Percentiles rank a stretch among this genome's conserved stretches.
phyloP scores from a whole-genome alignment of 2,329 filamentous ascomycete species.

The Capronia epimyces region DNA sequence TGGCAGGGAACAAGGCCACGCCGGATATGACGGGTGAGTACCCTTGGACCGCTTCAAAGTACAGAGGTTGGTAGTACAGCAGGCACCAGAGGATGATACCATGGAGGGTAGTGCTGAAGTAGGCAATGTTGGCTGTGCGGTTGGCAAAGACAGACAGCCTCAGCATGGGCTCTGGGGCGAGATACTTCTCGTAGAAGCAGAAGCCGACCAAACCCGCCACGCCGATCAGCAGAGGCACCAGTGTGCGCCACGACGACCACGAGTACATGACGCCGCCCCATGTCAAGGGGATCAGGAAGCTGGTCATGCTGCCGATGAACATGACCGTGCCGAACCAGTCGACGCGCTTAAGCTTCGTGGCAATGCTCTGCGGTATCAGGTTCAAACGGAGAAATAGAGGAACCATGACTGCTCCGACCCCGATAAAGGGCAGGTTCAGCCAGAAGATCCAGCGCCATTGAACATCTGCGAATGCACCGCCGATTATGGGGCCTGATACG shows the following conservation, averaged over 20 bases:
- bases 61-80: constrained; percentile 51
- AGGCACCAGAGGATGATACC: constrained; percentile 47
- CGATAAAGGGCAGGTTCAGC: constrained; percentile 57
- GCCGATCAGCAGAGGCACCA: constrained; percentile 58
- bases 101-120: constrained; percentile 52
- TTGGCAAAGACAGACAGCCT: constrained; percentile 43
- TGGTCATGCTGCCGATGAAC: constrained; percentile 55
- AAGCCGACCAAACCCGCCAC: constrained; percentile 48
- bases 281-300: constrained; percentile 57
- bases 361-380: constrained; percentile 43
- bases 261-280: constrained; percentile 62
- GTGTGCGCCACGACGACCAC: constrained; percentile 58
- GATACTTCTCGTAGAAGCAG: constrained; percentile 50
- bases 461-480: constrained; percentile 30
- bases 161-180: constrained; percentile 49
- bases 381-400: constrained; percentile 52
- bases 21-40: constrained; percentile 52
- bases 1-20: constrained; percentile 55
- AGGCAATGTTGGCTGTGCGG: constrained; percentile 47
- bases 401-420: constrained; percentile 45
- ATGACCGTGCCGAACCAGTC: constrained; percentile 60
- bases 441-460: constrained; percentile 59
- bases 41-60: constrained; percentile 45
- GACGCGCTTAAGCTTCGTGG: constrained; percentile 49
- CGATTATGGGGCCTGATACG: constrained; percentile 29